Base-by-base conservation (phyloP, 768 basidiomycete genomes). In the Lentinula sp. region DNA sequence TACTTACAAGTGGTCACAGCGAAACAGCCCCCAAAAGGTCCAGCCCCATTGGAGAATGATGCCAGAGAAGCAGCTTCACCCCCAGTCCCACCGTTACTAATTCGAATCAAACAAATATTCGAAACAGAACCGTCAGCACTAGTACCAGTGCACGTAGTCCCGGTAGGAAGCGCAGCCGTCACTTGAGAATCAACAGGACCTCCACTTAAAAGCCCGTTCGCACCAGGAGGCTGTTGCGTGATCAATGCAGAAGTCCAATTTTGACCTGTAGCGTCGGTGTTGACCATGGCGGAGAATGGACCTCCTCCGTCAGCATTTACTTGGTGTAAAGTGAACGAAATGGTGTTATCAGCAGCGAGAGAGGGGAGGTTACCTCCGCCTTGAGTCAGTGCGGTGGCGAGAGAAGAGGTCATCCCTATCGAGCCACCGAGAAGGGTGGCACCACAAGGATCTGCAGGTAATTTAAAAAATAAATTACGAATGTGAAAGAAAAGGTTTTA, bases 21-120 rank as follows among this genome's bases (percentile, higher is more conserved):
- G 37, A 67, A 66, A 48, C 71, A 72, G 16, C 71, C 68, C 13
- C 71, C 71, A 61, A 72, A 72, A n/a, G 71, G 71, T n/a, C 71
- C 71, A 9, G 71, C 71, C 45, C 67, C 67, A 59, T 68, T 66
- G 6, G 67, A 64, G 32, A 68, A 62, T 34, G 67, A 68, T 4
- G 62, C 50, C 3, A 54, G 56, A 32, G 60, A 52, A 16, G 50
- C 31, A 18, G 28, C 50, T 16, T 48, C 46, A 48, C 21, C n/a
- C 10, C 54, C 56, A 7, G 61, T 62, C 32, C 72, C 72, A 13
- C 70, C 70, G 43, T 75, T 76, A 32, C 62, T 70, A 63, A 76
- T 69, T 10, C 75, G 70, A 49, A 70, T 70, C 45, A 78, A 65
- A 65, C 76, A 78, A 16, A 69, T 67, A 63, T 71, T 63, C 4